Conservation (phyloP, 78 protist species). For the Mastigamoeba balamuthi region DNA sequence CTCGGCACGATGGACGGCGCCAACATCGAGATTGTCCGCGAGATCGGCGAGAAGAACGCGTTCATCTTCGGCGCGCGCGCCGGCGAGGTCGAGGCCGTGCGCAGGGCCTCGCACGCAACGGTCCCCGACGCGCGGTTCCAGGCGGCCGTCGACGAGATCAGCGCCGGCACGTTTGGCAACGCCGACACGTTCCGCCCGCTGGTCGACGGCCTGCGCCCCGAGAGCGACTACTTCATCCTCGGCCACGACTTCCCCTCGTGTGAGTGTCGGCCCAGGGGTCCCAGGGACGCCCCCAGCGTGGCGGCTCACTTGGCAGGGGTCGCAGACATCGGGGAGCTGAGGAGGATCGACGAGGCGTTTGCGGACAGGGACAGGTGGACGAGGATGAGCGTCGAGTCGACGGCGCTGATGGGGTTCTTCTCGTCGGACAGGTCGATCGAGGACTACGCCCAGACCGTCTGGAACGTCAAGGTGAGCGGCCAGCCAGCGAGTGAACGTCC, state of each 20-base stretch:
- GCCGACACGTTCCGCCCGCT: background rate
- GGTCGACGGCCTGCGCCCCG: background rate
- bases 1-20: conserved; percentile 83
- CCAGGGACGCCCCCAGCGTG: background rate
- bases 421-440: conserved; percentile 65
- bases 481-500: conserved; percentile 35
- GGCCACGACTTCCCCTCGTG: background rate
- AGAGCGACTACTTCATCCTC: background rate
- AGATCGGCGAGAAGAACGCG: conserved; percentile 41
- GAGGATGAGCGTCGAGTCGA: background rate
- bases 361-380: background rate
- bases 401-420: conserved; percentile 42
- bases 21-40: conserved; percentile 66
- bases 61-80: conserved; percentile 48
- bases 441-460: conserved; percentile 66
- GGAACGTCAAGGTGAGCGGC: conserved; percentile 40
- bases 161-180: background rate
- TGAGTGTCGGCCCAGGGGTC: background rate
- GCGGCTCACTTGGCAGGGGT: background rate
- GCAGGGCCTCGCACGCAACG: background rate
- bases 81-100: background rate
- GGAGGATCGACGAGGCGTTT: background rate
- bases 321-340: too few relatives aligned
- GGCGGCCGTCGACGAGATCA: conserved; percentile 43
- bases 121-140: conserved; percentile 17